Base-by-base conservation (phyloP, 192 early-diverging fungal species). In the Cetraspora pellucida region DNA sequence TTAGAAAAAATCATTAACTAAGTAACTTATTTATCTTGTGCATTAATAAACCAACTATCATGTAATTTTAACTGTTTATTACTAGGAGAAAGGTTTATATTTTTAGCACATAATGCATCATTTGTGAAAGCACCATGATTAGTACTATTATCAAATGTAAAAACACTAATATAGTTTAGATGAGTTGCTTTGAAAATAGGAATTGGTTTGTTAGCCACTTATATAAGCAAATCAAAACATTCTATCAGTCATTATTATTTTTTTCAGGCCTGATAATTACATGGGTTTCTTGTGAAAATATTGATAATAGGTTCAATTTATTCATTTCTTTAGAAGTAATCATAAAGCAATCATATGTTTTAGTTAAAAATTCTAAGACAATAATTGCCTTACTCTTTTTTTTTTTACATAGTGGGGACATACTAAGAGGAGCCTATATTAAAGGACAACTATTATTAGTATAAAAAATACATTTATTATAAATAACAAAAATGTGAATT, bases 121-220 rank as follows among this genome's bases (percentile, higher is more conserved):
- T 47, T 54, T 25, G 19, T 65, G 23, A 64, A 65, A 45, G 30
- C 61, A 23, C 57, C 30, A 57, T 75, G 45, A 44, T 72, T 75
- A 27, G 57, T 63, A 44, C 57, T 75, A 57, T 75, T 75, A 57
- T 75, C 30, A 65, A 61, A 76, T 10, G 59, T 37, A 76, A 76
- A 65, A 16, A 76, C n/a, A 47, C 25, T 43, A 45, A 44, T 76
- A 65, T 43, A 64, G 21, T 61, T 46, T 50, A n/a, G 44, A 76
- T 64, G 65, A 45, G 65, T 10, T 49, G 21, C 65, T 31, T 76
- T n/a, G 65, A 76, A 76, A 19, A 76, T 76, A 16, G 59, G 43
- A 46, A 76, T 65, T 37, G 43, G 31, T 21, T 76, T 65, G 21
- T 43, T 45, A 65, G 11, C 58, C 27, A 76, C 25, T 61, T 76